Percentiles rank a stretch among this genome's conserved stretches.
Evolutionary conservation across 2,329 filamentous ascomycete species (phyloP).

Genomic region (Paecilomyces sp.): DNA sequence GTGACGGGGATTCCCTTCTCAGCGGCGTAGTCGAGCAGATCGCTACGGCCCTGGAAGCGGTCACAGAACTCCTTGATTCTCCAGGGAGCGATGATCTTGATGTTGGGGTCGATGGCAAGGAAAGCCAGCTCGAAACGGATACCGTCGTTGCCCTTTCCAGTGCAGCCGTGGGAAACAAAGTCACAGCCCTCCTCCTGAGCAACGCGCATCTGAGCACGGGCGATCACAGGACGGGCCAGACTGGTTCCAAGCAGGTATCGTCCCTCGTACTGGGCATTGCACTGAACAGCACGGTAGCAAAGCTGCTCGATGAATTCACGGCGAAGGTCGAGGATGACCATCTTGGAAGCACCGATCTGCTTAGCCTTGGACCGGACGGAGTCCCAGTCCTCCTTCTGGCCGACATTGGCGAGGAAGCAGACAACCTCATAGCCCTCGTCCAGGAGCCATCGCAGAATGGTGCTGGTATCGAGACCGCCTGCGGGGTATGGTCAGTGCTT

Average conservation of each 20-base stretch:
- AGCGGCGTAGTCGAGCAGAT: conserved; percentile 43
- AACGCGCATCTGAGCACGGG: conserved; percentile 36
- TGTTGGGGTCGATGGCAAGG: conserved; percentile 41
- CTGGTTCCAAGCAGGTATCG: conserved; percentile 49
- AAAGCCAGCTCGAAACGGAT: conserved; percentile 45
- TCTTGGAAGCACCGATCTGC: conserved; percentile 61
- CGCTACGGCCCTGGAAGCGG: conserved; percentile 42
- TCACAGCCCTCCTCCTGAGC: conserved; percentile 37
- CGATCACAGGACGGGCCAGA: conserved; percentile 42
- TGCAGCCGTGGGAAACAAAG: conserved; percentile 39
- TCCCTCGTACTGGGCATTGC: conserved; percentile 58
- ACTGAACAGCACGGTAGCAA: conserved; percentile 72
- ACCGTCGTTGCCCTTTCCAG: conserved; percentile 44
- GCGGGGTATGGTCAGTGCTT: background rate
- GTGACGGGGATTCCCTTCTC: conserved; percentile 41
- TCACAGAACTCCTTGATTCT: conserved; percentile 43
- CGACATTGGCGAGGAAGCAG: conserved; percentile 61
- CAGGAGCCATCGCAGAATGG: conserved; percentile 14
- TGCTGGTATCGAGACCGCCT: conserved; percentile 41
- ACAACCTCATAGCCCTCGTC: conserved; percentile 53
- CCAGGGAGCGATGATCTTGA: conserved; percentile 45
- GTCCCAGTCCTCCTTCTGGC: conserved; percentile 60
- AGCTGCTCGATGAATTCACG: conserved; percentile 74
- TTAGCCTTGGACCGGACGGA: conserved; percentile 66
- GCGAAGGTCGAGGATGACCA: conserved; percentile 58